phyloP scores from a whole-genome alignment of 257 asterid species.

The Solanum appendiculatum region DNA sequence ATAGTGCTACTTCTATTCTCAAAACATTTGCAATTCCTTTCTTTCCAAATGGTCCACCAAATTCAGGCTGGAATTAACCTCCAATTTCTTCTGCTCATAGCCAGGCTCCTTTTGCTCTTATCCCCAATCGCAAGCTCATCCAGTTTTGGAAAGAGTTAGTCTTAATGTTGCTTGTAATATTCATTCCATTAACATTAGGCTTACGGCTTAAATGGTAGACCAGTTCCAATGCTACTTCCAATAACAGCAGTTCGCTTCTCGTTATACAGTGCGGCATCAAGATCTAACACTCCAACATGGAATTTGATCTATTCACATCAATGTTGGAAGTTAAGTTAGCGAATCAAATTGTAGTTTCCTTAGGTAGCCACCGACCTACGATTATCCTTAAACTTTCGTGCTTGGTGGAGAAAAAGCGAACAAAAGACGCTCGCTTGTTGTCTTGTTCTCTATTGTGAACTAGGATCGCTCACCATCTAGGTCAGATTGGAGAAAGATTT shows the following conservation, averaged over 20 bases:
- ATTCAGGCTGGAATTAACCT: not conserved
- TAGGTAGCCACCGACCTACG: not conserved
- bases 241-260: not conserved
- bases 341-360: not conserved
- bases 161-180: not conserved
- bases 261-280: not conserved
- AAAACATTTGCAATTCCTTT: not conserved
- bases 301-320: not conserved
- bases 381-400: not conserved
- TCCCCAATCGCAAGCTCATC: not conserved
- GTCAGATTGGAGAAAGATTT: not conserved
- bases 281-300: not conserved
- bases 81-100: not conserved
- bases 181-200: not conserved
- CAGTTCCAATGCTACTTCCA: not conserved
- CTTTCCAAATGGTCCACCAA: not conserved
- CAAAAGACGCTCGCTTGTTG: not conserved
- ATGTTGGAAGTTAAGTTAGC: not conserved
- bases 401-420: not conserved
- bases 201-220: not conserved
- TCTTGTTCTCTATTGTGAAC: not conserved
- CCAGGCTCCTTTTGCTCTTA: not conserved
- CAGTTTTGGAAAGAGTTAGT: not conserved
- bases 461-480: not conserved
- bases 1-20: not conserved